Conservation (phyloP, 1,139 yeast genomes). For the Pichia norvegensis region DNA sequence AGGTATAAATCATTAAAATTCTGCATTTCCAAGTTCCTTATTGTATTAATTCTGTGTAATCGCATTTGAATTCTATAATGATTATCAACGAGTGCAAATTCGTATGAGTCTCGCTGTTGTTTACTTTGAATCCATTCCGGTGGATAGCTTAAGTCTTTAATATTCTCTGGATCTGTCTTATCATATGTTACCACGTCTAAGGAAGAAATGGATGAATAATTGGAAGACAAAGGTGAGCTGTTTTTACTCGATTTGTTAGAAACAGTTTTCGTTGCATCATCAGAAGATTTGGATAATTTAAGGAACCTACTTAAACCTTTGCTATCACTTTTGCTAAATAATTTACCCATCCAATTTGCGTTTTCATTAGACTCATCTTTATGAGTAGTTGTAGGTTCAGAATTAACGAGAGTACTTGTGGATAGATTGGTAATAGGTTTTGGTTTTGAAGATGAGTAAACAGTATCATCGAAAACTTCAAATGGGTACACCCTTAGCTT, state of each 20-base stretch:
- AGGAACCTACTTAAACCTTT: slow-evolving; percentile 1
- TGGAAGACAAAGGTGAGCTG: slow-evolving; percentile 17
- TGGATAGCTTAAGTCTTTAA: slow-evolving; percentile 16
- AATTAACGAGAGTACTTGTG: background rate
- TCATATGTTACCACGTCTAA: slow-evolving; percentile 9
- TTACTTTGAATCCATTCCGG: slow-evolving; percentile 19
- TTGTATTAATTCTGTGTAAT: slow-evolving; percentile 13
- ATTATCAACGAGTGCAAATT: slow-evolving; percentile 21
- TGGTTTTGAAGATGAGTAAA: slow-evolving; percentile 31
- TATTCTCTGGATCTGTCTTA: slow-evolving; percentile 2
- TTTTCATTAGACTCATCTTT: background rate
- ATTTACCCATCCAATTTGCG: slow-evolving; percentile 9
- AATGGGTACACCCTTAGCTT: slow-evolving; percentile 48
- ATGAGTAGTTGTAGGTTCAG: background rate
- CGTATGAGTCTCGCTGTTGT: slow-evolving; percentile 17
- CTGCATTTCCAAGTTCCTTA: slow-evolving; percentile 10
- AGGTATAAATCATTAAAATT: background rate
- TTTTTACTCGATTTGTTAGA: background rate
- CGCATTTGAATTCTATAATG: slow-evolving; percentile 18
- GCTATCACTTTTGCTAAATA: slow-evolving; percentile 14
- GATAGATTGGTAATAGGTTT: background rate
- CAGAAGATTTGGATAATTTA: background rate
- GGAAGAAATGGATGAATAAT: slow-evolving; percentile 21
- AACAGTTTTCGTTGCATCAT: background rate
- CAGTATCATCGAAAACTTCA: slow-evolving; percentile 72